These are phyloP conservation scores for Penicillium malachiteum DNA, from an alignment of 495 filamentous ascomycete genomes.

Conservation along the genomic window DNA sequence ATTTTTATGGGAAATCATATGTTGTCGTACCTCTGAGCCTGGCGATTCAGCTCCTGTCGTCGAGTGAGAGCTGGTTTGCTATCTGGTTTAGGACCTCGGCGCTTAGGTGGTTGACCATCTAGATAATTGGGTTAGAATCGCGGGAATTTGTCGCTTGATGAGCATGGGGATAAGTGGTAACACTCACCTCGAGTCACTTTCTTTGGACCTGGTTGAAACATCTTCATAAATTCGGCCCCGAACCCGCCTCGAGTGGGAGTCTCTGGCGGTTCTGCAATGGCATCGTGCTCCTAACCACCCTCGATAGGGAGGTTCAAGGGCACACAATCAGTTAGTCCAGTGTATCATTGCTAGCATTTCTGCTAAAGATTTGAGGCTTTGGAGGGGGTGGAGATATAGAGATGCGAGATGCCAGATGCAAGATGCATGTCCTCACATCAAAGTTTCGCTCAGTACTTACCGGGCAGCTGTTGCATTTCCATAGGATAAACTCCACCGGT, in stretches of 20 bases:
- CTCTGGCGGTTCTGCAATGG: constrained; percentile 25
- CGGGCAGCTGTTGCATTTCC: constrained; percentile 21
- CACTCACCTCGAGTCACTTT: constrained; percentile 38
- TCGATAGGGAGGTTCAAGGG: too few species aligned
- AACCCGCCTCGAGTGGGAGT: constrained; percentile 28
- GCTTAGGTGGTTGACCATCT: constrained; percentile 87
- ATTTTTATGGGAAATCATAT: too few species aligned
- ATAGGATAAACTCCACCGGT: constrained; percentile 29
- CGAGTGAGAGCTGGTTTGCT: constrained; percentile 93
- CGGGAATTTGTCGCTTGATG: not conserved
- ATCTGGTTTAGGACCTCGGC: constrained; percentile 92
- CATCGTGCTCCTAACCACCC: too few species aligned
- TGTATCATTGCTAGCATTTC: too few species aligned
- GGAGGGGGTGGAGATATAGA: not conserved
- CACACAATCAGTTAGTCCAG: too few species aligned
- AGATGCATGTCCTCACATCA: not conserved
- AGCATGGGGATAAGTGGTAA: not conserved
- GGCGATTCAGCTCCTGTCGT: constrained; percentile 89
- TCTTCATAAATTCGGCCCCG: constrained; percentile 34
- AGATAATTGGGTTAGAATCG: not conserved
- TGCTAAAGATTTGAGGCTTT: too few species aligned
- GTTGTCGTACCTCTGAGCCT: constrained; percentile 78
- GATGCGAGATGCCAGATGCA: not conserved
- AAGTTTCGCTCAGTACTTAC: constrained; percentile 14
- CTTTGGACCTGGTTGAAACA: constrained; percentile 33